Conservation (phyloP, 164 flowering plant genomes). For the Taxillus chinensis region DNA sequence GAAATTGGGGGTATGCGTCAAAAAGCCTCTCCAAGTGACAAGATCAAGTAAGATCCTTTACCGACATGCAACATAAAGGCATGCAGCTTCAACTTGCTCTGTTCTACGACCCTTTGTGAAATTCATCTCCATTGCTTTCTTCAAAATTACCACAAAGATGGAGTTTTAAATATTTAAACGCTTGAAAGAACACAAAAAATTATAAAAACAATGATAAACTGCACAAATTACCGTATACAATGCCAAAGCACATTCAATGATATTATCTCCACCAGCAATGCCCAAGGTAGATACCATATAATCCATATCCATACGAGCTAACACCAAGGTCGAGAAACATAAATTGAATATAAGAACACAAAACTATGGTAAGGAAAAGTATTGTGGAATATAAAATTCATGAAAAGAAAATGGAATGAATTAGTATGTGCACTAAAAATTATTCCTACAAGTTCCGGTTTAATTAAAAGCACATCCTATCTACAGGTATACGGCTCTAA, state of each 20-base stretch:
- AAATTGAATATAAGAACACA: neutral
- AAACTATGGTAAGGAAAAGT: neutral
- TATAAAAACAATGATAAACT: neutral
- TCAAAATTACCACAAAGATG: constrained; percentile 16
- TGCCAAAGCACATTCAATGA: constrained; percentile 27
- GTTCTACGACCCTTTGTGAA: constrained; percentile 78
- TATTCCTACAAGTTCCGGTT: no score
- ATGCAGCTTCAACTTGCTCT: constrained; percentile 68
- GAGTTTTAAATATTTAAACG: neutral
- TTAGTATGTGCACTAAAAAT: no score
- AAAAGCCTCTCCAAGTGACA: neutral
- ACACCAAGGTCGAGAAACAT: neutral
- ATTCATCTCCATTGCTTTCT: constrained; percentile 69
- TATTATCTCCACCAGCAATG: constrained; percentile 35
- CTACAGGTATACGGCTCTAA: no score
- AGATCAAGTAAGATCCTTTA: constrained; percentile 18
- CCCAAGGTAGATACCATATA: constrained; percentile 23
- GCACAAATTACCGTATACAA: constrained; percentile 39
- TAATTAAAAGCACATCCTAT: no score
- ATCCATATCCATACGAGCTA: constrained; percentile 40
- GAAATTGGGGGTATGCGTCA: no score
- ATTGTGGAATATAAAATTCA: neutral
- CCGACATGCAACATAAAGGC: constrained; percentile 87
- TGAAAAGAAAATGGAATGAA: no score
- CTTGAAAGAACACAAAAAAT: neutral